Evolutionary conservation across 2,329 filamentous ascomycete genomes (phyloP).

Genomic region (Leptographium wingfieldii): DNA sequence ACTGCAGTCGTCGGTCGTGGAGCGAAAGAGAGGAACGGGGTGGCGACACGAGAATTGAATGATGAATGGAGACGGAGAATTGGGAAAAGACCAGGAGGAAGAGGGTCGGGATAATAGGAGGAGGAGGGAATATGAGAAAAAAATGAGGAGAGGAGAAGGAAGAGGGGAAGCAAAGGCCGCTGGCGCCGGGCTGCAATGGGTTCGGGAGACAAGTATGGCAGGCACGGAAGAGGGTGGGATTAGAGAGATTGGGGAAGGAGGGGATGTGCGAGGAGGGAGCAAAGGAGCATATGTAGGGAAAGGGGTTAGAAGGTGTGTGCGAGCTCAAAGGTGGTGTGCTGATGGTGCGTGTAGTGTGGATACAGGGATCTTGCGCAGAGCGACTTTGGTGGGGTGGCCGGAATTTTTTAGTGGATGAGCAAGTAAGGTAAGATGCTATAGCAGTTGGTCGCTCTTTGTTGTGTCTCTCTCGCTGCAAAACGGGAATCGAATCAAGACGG

Average conservation of each 20-base stretch:
- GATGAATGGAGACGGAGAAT: too few species aligned
- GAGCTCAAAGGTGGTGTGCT: background rate
- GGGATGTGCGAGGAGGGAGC: background rate
- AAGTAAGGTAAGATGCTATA: too few species aligned
- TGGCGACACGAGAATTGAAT: background rate
- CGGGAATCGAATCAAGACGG: too few species aligned
- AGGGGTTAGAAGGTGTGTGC: background rate
- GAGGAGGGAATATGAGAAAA: background rate
- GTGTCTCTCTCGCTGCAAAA: too few species aligned
- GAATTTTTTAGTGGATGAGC: background rate
- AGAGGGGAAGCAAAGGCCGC: background rate
- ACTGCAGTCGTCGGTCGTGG: background rate
- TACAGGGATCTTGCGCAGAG: background rate
- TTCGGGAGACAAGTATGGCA: background rate
- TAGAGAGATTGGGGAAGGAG: constrained; percentile 1
- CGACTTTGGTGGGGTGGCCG: constrained; percentile 1
- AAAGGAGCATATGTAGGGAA: background rate
- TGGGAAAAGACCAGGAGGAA: background rate
- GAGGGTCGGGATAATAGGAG: background rate
- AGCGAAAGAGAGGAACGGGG: background rate
- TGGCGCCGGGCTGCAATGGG: background rate
- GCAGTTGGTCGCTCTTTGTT: too few species aligned
- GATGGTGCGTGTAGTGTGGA: background rate
- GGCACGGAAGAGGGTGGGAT: constrained; percentile 1
- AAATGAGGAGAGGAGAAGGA: background rate